Evolutionary conservation across 306 rosid genomes (phyloP), one percentile per base, ranked within the genome.

Genomic region (Fragaria iinumae): DNA sequence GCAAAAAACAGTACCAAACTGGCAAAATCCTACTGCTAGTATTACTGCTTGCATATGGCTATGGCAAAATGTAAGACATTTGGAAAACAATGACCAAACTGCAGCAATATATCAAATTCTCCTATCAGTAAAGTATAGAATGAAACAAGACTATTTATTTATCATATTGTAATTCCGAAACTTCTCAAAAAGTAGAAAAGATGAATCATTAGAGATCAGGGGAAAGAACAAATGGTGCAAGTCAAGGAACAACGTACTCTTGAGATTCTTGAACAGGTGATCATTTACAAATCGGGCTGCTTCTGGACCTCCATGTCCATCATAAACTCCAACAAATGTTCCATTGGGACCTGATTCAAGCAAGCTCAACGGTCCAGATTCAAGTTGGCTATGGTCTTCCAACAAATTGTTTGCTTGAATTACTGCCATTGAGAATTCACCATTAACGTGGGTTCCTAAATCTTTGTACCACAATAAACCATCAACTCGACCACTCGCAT

Each of bases 231-330:
- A 32, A 11, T 27, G 20, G 29, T 74, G 64, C 29, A 80, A 43
- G 78, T 13, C 68, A 56, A 80, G 80, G 75, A 82, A 74, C 16
- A 80, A 84, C 93, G 25, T 85, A 95, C 97, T 90, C 86, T 79
- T 86, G 73, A 96, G 69, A 84, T 96, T 81, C 25, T 84, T 85
- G 79, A 88, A 96, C 21, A 96, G 84, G 52, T 36, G 88, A 8
- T 88, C 91, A 66, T 89, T 90, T 34, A 96, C 79, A 71, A 96
- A 96, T 41, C 90, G 90, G 18, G 99, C 74, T 77, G 96, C 83
- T 78, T 92, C 99, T 25, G 99, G 96, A 79, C 98, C 99, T 60
- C 97, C 99, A 77, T 96, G 99, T 3, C 99, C 99, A 77, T 96
- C 99, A 72, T 96, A 92, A 39, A 96, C 73, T 62, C 99, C 99